Conservation (phyloP, 2,329 filamentous ascomycete genomes). For the Sporothrix humicola region DNA sequence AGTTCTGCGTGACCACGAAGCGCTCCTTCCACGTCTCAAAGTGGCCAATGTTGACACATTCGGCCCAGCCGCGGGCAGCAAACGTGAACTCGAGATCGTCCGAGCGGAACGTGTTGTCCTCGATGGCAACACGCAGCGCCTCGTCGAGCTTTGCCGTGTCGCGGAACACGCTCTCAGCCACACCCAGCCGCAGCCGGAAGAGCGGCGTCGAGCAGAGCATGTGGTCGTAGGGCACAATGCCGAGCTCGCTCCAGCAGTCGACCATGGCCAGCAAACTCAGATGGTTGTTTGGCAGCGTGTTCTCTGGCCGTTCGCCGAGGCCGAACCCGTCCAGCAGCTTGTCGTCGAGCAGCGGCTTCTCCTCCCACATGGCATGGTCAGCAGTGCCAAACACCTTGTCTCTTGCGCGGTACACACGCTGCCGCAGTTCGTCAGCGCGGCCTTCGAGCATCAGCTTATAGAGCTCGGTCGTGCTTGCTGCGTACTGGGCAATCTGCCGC, state of each 20-base stretch:
- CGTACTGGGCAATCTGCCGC: slow-evolving; percentile 93
- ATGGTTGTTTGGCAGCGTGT: slow-evolving; percentile 81
- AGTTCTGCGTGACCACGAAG: slow-evolving; percentile 86
- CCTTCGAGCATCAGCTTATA: slow-evolving; percentile 97
- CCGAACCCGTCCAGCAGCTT: slow-evolving; percentile 88
- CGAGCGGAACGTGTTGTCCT: slow-evolving; percentile 89
- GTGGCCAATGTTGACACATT: slow-evolving; percentile 87
- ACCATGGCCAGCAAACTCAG: slow-evolving; percentile 94
- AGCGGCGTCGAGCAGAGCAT: slow-evolving; percentile 99
- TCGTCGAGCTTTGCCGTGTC: slow-evolving; percentile 81
- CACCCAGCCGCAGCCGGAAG: slow-evolving; percentile 94
- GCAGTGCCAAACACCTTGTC: slow-evolving; percentile 78
- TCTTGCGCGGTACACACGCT: slow-evolving; percentile 67
- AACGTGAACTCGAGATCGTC: slow-evolving; percentile 98
- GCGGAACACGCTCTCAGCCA: slow-evolving; percentile 95
- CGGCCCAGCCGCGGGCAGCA: slow-evolving; percentile 92
- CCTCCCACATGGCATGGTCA: slow-evolving; percentile 64
- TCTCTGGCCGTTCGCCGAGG: slow-evolving; percentile 65
- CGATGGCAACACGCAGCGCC: slow-evolving; percentile 81
- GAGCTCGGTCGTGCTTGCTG: slow-evolving; percentile 86
- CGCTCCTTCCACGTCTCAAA: slow-evolving; percentile 92
- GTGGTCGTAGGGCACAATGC: slow-evolving; percentile 96
- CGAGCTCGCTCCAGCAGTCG: slow-evolving; percentile 94
- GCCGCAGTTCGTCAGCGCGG: slow-evolving; percentile 73
- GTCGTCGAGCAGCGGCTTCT: slow-evolving; percentile 75